These are phyloP conservation scores for Aspergillus novoparasiticus DNA, from an alignment of 2,329 filamentous ascomycete genomes.

Conservation along the genomic window DNA sequence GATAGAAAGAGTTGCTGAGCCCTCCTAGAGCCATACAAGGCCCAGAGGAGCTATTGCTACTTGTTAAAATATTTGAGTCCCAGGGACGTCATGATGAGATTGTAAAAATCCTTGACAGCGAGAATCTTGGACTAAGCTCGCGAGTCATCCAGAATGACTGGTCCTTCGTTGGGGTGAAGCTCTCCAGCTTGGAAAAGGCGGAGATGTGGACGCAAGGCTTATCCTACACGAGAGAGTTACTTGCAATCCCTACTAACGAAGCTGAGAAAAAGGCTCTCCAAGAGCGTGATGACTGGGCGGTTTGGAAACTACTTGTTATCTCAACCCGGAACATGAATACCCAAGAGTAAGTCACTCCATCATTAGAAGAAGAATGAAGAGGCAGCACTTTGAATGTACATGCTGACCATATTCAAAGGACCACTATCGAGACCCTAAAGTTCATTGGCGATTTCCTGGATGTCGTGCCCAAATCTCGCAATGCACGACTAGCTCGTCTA, in stretches of 20 bases:
- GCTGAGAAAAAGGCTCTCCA: slow-evolving; percentile 31
- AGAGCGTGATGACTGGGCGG: slow-evolving; percentile 48
- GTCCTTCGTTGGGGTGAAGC: slow-evolving; percentile 42
- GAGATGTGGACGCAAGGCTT: slow-evolving; percentile 43
- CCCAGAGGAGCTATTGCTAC: slow-evolving; percentile 49
- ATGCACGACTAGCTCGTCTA: slow-evolving; percentile 43
- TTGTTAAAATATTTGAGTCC: slow-evolving; percentile 47
- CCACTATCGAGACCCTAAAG: slow-evolving; percentile 30
- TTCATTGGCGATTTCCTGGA: slow-evolving; percentile 40
- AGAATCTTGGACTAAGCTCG: slow-evolving; percentile 45
- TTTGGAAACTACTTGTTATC: slow-evolving; percentile 47
- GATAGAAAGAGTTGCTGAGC: slow-evolving; percentile 45
- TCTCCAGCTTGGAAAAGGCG: slow-evolving; percentile 40
- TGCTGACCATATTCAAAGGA: slow-evolving; percentile 28
- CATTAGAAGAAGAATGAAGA: background rate
- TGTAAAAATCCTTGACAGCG: slow-evolving; percentile 45
- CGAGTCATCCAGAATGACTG: slow-evolving; percentile 48
- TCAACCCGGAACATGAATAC: slow-evolving; percentile 35
- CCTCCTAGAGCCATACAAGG: slow-evolving; percentile 48
- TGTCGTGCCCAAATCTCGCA: slow-evolving; percentile 43
- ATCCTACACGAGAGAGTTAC: slow-evolving; percentile 38
- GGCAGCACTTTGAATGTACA: background rate
- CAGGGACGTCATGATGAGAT: slow-evolving; percentile 45
- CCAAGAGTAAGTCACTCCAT: slow-evolving; percentile 34
- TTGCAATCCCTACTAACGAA: slow-evolving; percentile 38